Percentiles rank a stretch among this genome's conserved stretches.
These are phyloP conservation scores for Pseudocercospora vitis DNA, from an alignment of 2,329 filamentous ascomycete genomes.

Conservation along the genomic window DNA sequence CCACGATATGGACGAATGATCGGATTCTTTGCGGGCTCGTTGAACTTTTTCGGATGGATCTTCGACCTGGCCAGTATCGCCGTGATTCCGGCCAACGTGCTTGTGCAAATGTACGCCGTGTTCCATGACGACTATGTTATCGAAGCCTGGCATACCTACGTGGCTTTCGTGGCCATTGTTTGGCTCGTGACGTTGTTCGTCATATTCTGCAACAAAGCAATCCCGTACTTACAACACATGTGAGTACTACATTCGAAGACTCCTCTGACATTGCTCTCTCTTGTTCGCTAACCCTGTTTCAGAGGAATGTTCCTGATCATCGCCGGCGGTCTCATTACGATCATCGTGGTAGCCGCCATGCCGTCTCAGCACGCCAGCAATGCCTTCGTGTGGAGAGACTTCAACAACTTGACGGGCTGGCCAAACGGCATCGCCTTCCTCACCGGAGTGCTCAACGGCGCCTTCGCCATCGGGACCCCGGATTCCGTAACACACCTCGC, in stretches of 20 bases:
- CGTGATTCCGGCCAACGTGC: constrained; percentile 59
- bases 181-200: constrained; percentile 56
- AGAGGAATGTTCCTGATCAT: constrained; percentile 56
- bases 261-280: too few species aligned
- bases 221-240: constrained; percentile 54
- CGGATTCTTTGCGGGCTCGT: constrained; percentile 40
- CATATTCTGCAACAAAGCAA: constrained; percentile 57
- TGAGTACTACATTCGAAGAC: too few species aligned
- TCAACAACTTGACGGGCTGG: constrained; percentile 53
- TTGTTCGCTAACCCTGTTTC: too few species aligned
- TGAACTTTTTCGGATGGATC: constrained; percentile 62
- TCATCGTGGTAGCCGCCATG: constrained; percentile 51
- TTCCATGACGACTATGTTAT: constrained; percentile 57
- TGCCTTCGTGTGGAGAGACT: constrained; percentile 39
- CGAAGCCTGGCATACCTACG: constrained; percentile 60
- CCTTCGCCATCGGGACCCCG: constrained; percentile 41
- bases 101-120: constrained; percentile 61
- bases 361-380: constrained; percentile 53
- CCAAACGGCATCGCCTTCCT: constrained; percentile 43
- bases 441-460: constrained; percentile 41
- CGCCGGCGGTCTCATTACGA: constrained; percentile 39
- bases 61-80: constrained; percentile 61
- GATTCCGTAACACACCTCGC: constrained; percentile 41
- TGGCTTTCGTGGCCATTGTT: constrained; percentile 58
- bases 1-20: constrained; percentile 35